Conservation (phyloP, 164 flowering plant genomes). For the Sedum album region DNA sequence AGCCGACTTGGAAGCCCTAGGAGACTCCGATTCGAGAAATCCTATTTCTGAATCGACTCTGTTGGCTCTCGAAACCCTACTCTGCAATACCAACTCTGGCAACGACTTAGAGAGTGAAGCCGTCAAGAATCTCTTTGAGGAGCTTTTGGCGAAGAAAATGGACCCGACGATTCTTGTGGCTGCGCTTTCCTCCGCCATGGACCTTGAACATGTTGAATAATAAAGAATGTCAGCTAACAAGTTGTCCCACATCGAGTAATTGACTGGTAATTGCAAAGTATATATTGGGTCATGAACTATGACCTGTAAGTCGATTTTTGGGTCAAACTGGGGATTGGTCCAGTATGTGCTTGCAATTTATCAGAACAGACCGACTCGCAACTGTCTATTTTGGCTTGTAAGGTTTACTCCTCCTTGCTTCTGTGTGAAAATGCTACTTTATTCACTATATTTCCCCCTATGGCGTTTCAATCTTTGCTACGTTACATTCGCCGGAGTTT, state of each 20-base stretch:
- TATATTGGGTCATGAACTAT: no score
- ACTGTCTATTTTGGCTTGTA: conserved; percentile 46
- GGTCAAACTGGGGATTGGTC: no score
- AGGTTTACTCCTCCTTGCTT: conserved; percentile 56
- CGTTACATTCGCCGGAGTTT: conserved; percentile 52
- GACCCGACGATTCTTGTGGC: conserved; percentile 33
- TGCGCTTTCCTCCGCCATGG: conserved; percentile 53
- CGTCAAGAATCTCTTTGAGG: conserved; percentile 30
- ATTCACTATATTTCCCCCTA: conserved; percentile 71
- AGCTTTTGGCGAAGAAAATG: conserved; percentile 42
- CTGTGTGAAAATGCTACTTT: conserved; percentile 67
- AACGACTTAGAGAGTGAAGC: conserved; percentile 20
- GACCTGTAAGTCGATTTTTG: no score
- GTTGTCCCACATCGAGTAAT: no score
- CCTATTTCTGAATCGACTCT: conserved; percentile 48
- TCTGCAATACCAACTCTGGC: conserved; percentile 16
- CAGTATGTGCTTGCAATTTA: no score
- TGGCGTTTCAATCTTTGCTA: conserved; percentile 66
- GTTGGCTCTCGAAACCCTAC: conserved; percentile 39
- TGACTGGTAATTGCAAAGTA: no score
- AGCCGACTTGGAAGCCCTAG: conserved; percentile 31
- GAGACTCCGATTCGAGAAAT: conserved; percentile 9
- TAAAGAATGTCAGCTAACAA: no score
- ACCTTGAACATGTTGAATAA: no score
- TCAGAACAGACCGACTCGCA: conserved; percentile 10